These are phyloP conservation scores for Chaetothyriales sp. DNA, from an alignment of 2,329 filamentous ascomycete genomes.

Conservation along the genomic window DNA sequence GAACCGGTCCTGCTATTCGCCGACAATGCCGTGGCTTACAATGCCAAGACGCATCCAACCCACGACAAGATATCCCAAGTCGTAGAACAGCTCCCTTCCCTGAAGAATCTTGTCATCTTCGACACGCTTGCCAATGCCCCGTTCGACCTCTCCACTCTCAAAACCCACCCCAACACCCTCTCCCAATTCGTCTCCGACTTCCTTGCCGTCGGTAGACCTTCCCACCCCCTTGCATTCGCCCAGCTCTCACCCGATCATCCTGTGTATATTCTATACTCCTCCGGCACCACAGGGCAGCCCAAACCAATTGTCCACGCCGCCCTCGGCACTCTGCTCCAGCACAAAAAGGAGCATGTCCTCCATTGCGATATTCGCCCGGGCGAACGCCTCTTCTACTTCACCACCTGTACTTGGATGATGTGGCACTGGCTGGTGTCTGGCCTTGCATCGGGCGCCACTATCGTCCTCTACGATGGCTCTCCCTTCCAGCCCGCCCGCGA, in stretches of 20 bases:
- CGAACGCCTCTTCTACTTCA: conserved; percentile 81
- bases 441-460: conserved; percentile 65
- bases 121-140: conserved; percentile 42
- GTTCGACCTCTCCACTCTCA: conserved; percentile 25
- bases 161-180: conserved; percentile 24
- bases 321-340: conserved; percentile 79
- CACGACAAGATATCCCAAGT: conserved; percentile 68
- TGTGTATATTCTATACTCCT: conserved; percentile 86
- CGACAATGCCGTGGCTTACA: conserved; percentile 81
- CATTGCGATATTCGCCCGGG: conserved; percentile 65
- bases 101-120: conserved; percentile 63
- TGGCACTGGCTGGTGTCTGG: conserved; percentile 94
- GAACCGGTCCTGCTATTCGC: conserved; percentile 69
- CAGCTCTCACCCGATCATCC: conserved; percentile 76
- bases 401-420: conserved; percentile 98
- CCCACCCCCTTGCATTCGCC: conserved; percentile 47
- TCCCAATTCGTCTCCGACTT: conserved; percentile 33
- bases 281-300: conserved; percentile 72
- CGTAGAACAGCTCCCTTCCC: conserved; percentile 48
- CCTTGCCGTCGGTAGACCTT: conserved; percentile 30
- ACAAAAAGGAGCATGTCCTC: conserved; percentile 89
- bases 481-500: conserved; percentile 71
- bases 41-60: conserved; percentile 76
- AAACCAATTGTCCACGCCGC: conserved; percentile 93
- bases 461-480: conserved; percentile 84